A percentile compares a stretch with the other conserved stretches of the same genome.
phyloP scores from a whole-genome alignment of 129 eudicot genomes.

The Cynara cardunculus region DNA sequence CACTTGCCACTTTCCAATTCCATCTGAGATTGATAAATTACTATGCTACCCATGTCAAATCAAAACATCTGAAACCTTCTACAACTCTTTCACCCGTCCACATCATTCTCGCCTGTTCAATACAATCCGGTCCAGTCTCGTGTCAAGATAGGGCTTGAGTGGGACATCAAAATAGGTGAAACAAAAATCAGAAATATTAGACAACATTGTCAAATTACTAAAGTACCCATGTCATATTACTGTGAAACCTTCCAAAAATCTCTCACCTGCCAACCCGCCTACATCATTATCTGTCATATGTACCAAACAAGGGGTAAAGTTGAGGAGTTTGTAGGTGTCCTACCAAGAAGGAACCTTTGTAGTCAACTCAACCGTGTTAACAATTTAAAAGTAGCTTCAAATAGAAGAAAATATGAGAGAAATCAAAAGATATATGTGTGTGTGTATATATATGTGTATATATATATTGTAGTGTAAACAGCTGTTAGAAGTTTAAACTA shows the following conservation, averaged over 20 bases:
- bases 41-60: too few species aligned
- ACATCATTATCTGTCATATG: neutral
- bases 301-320: neutral
- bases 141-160: neutral
- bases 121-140: neutral
- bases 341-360: slow-evolving; percentile 20
- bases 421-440: slow-evolving; percentile 11
- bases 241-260: neutral
- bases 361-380: slow-evolving; percentile 37
- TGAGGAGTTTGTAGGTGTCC: slow-evolving; percentile 8
- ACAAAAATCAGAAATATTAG: too few species aligned
- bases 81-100: too few species aligned
- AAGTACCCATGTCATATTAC: too few species aligned
- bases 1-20: too few species aligned
- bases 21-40: neutral
- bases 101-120: neutral
- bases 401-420: slow-evolving; percentile 2
- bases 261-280: neutral
- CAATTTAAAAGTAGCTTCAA: neutral
- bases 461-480: slow-evolving; percentile 5
- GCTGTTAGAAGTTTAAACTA: slow-evolving; percentile 20
- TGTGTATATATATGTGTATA: slow-evolving; percentile 5
- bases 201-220: neutral
- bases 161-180: neutral
- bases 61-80: neutral